Conservation (phyloP, 2,329 filamentous ascomycete genomes). For the Cyphellophora attinorum region DNA sequence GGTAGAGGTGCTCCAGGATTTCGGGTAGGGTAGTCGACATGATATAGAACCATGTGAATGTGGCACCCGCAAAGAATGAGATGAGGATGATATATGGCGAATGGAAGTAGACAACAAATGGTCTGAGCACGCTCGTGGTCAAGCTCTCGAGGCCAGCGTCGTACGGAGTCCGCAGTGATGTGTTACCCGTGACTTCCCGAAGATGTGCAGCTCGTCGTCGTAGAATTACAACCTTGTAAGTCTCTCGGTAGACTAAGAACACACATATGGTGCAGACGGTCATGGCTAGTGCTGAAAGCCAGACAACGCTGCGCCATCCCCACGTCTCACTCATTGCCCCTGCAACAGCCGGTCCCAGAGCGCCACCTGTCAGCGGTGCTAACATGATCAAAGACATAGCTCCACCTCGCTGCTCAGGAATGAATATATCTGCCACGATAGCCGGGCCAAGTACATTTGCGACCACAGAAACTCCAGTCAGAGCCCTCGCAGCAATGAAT, state of each 20-base stretch:
- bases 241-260: slow-evolving; percentile 22
- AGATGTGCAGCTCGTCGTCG: slow-evolving; percentile 21
- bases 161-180: slow-evolving; percentile 14
- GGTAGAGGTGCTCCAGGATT: slow-evolving; percentile 21
- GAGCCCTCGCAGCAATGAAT: slow-evolving; percentile 32
- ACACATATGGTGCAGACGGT: slow-evolving; percentile 16
- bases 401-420: slow-evolving; percentile 45
- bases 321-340: slow-evolving; percentile 16
- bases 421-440: slow-evolving; percentile 55
- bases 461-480: slow-evolving; percentile 35
- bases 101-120: slow-evolving; percentile 47
- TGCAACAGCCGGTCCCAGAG: slow-evolving; percentile 17
- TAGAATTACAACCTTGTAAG: slow-evolving; percentile 23
- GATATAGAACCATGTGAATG: slow-evolving; percentile 37
- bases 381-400: slow-evolving; percentile 50
- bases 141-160: slow-evolving; percentile 19
- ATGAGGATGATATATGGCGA: slow-evolving; percentile 45
- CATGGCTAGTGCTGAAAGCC: slow-evolving; percentile 13
- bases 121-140: slow-evolving; percentile 37
- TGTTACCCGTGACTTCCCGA: slow-evolving; percentile 20
- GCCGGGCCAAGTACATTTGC: slow-evolving; percentile 52
- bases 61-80: slow-evolving; percentile 35
- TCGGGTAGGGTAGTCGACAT: slow-evolving; percentile 30
- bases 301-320: slow-evolving; percentile 19
- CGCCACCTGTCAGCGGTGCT: slow-evolving; percentile 40